A percentile compares a stretch with the other conserved stretches of the same genome.
These are phyloP conservation scores for Stephanodiscus triporus DNA, from an alignment of 108 stramenopile species.

Conservation along the genomic window DNA sequence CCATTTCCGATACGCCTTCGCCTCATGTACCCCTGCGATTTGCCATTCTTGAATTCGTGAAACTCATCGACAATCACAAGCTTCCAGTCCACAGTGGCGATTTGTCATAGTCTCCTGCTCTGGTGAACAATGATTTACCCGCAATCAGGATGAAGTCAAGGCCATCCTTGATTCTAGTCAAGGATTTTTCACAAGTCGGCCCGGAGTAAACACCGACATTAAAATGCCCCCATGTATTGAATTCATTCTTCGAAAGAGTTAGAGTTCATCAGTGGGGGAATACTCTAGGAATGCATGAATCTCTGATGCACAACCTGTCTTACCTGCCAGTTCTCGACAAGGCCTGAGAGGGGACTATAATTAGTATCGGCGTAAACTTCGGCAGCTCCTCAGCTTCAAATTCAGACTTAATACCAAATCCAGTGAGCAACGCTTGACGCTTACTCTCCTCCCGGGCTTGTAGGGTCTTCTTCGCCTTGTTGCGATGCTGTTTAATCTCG, in stretches of 20 bases:
- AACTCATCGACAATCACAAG: slow-evolving; percentile 85
- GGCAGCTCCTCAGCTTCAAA: slow-evolving; percentile 20
- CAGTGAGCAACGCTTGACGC: slow-evolving; percentile 34
- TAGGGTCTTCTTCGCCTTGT: slow-evolving; percentile 36
- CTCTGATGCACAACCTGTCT: slow-evolving; percentile 3
- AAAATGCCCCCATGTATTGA: slow-evolving; percentile 81
- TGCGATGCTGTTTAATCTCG: slow-evolving; percentile 37
- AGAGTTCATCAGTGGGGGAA: neutral
- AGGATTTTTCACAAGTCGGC: slow-evolving; percentile 44
- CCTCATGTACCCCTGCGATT: slow-evolving; percentile 33
- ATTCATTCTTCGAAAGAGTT: slow-evolving; percentile 53
- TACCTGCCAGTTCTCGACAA: slow-evolving; percentile 69
- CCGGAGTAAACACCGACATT: slow-evolving; percentile 57
- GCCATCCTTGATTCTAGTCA: slow-evolving; percentile 55
- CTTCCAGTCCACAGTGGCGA: slow-evolving; percentile 67
- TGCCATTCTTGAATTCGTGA: slow-evolving; percentile 72
- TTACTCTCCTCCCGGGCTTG: slow-evolving; percentile 23
- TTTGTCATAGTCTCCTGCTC: slow-evolving; percentile 39
- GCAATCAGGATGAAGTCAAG: slow-evolving; percentile 70
- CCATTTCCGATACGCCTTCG: slow-evolving; percentile 33
- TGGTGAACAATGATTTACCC: slow-evolving; percentile 61
- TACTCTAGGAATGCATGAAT: neutral
- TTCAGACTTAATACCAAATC: slow-evolving; percentile 15
- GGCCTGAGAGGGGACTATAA: slow-evolving; percentile 78
- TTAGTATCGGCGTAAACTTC: slow-evolving; percentile 66